phyloP scores from a whole-genome alignment of 176 grass and related monocot genomes.

The Panicum miliaceum region DNA sequence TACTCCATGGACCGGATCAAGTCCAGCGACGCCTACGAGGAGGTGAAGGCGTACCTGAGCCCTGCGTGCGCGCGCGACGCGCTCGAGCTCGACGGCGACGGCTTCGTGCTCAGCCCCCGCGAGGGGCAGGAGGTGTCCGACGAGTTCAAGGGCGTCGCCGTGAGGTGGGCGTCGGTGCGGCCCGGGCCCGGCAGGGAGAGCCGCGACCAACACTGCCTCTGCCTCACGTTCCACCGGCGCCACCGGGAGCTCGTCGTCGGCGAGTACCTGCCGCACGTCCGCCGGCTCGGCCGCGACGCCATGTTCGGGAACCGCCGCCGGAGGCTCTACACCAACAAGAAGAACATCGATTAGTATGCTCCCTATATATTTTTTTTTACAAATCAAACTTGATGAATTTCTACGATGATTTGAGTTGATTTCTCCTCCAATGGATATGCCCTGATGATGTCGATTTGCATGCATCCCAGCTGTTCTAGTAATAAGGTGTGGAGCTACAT shows the following conservation, averaged over 20 bases:
- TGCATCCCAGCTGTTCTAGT: too few relatives aligned
- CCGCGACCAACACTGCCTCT: background rate
- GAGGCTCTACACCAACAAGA: slow-evolving; percentile 44
- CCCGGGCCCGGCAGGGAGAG: background rate
- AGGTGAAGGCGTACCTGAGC: slow-evolving; percentile 40
- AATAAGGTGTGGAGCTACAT: slow-evolving; percentile 27
- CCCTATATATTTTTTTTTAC: too few relatives aligned
- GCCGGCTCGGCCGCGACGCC: background rate
- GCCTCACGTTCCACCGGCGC: slow-evolving; percentile 30
- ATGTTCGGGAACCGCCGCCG: slow-evolving; percentile 14
- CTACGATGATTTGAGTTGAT: too few relatives aligned
- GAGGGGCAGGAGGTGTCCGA: slow-evolving; percentile 34
- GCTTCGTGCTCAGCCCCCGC: slow-evolving; percentile 13
- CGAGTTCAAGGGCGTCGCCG: slow-evolving; percentile 17
- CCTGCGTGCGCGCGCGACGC: background rate
- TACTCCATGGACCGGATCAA: background rate
- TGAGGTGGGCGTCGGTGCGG: slow-evolving; percentile 8
- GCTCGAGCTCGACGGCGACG: background rate
- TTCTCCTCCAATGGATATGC: too few relatives aligned
- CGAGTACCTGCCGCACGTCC: slow-evolving; percentile 35
- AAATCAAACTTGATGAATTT: too few relatives aligned
- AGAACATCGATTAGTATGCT: background rate
- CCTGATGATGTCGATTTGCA: too few relatives aligned
- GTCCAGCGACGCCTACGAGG: background rate
- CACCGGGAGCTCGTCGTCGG: slow-evolving; percentile 39